A percentile compares a stretch with the other conserved stretches of the same genome.
phyloP scores from a whole-genome alignment of 2,329 filamentous ascomycete species.

The Colletotrichum lini region DNA sequence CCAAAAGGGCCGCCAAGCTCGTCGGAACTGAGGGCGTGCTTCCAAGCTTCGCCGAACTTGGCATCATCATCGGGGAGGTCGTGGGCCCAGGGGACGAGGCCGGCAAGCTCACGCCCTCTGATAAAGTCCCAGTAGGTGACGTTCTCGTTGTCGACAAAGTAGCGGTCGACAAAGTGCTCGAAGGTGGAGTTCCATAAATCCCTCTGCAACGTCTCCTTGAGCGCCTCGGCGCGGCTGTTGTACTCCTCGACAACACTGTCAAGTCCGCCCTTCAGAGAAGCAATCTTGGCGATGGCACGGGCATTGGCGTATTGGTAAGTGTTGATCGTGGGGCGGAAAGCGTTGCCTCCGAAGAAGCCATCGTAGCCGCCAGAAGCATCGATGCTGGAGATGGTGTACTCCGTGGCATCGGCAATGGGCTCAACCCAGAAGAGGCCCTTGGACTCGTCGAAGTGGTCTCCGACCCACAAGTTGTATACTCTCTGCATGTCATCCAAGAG shows the following conservation, averaged over 20 bases:
- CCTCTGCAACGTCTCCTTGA: conserved; percentile 53
- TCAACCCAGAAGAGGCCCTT: conserved; percentile 59
- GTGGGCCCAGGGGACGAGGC: conserved; percentile 59
- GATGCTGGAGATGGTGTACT: conserved; percentile 52
- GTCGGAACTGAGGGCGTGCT: conserved; percentile 21
- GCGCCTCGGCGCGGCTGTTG: conserved; percentile 49
- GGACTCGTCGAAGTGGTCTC: conserved; percentile 49
- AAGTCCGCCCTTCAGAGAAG: conserved; percentile 52
- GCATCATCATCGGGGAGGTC: conserved; percentile 55
- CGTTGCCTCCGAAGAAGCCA: conserved; percentile 55
- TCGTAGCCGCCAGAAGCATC: conserved; percentile 45
- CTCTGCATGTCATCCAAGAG: conserved; percentile 58
- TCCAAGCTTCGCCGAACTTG: conserved; percentile 51
- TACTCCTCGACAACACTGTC: conserved; percentile 48
- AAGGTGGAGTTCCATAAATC: conserved; percentile 56
- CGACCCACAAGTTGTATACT: conserved; percentile 57
- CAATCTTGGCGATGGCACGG: conserved; percentile 55
- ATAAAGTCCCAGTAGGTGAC: conserved; percentile 47
- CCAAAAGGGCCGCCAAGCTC: conserved; percentile 51
- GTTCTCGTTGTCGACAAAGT: conserved; percentile 54
- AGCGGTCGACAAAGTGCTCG: conserved; percentile 57
- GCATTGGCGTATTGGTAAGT: conserved; percentile 61
- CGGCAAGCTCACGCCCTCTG: conserved; percentile 55
- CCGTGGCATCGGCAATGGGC: conserved; percentile 60
- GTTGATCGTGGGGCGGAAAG: conserved; percentile 59